phyloP scores from a whole-genome alignment of 2,329 filamentous ascomycete species.

The Penicillium sp. region DNA sequence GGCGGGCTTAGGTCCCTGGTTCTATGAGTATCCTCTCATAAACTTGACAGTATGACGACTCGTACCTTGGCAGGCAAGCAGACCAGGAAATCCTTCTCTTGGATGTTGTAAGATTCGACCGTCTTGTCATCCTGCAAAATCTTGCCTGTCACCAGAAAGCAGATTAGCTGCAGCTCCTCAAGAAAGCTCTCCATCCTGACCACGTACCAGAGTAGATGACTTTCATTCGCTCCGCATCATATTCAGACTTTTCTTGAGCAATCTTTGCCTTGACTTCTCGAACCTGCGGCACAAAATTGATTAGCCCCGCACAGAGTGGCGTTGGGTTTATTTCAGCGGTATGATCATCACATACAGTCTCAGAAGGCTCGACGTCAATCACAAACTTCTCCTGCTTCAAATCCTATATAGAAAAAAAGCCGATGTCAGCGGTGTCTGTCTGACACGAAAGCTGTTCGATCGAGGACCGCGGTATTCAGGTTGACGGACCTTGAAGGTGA shows the following conservation, averaged over 20 bases:
- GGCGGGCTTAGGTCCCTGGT: constrained; percentile 60
- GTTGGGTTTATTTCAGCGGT: constrained; percentile 8
- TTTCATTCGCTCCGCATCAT: constrained; percentile 86
- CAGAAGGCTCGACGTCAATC: constrained; percentile 88
- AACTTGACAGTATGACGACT: neutral
- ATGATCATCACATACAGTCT: constrained; percentile 63
- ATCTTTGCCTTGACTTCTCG: constrained; percentile 91
- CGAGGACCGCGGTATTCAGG: constrained; percentile 10
- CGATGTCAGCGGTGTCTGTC: constrained; percentile 17
- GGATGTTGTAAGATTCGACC: constrained; percentile 93
- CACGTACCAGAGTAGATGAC: constrained; percentile 91
- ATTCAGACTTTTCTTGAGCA: constrained; percentile 75
- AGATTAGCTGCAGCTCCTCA: constrained; percentile 3
- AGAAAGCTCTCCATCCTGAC: neutral
- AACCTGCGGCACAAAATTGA: constrained; percentile 55
- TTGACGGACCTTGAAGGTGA: constrained; percentile 62
- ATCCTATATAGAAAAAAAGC: constrained; percentile 57
- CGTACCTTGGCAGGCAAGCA: constrained; percentile 95
- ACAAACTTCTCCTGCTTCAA: constrained; percentile 98
- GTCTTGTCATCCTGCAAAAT: constrained; percentile 97
- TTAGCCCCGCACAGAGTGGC: constrained; percentile 35
- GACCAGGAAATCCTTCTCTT: constrained; percentile 98
- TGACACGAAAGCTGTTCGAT: constrained; percentile 1
- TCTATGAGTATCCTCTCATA: neutral
- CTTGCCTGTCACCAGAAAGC: constrained; percentile 62